These are phyloP conservation scores for Xylariaceae sp. DNA, from an alignment of 2,329 filamentous ascomycete species.

Conservation along the genomic window DNA sequence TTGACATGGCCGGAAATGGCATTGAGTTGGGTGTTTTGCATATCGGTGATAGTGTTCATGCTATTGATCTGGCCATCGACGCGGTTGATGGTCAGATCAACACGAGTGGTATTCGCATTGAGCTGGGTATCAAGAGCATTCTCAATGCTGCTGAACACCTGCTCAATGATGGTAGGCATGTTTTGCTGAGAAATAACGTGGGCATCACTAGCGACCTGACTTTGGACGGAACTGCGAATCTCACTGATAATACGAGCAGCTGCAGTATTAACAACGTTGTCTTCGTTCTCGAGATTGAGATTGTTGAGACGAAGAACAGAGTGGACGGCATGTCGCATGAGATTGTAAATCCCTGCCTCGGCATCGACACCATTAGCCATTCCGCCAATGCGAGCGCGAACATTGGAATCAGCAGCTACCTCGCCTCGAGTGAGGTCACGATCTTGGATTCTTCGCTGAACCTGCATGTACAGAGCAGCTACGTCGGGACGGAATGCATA, in stretches of 20 bases:
- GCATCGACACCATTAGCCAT: conserved; percentile 36
- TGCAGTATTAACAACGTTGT: conserved; percentile 23
- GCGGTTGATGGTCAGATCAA: conserved; percentile 7
- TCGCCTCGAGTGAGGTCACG: conserved; percentile 43
- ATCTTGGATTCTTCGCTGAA: conserved; percentile 45
- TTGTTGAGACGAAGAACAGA: conserved; percentile 47
- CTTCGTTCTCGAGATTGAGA: conserved; percentile 52
- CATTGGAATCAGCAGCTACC: conserved; percentile 30
- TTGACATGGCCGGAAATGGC: conserved; percentile 37
- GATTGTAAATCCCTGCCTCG: conserved; percentile 36
- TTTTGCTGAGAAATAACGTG: conserved; percentile 23
- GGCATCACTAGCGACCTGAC: conserved; percentile 47
- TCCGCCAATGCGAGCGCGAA: conserved; percentile 33
- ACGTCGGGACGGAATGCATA: conserved; percentile 28
- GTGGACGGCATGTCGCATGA: conserved; percentile 39
- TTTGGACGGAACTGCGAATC: conserved; percentile 37
- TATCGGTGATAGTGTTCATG: conserved; percentile 11
- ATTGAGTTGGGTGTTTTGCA: conserved; percentile 30
- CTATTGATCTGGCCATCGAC: background rate
- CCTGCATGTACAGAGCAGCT: conserved; percentile 40
- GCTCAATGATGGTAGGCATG: conserved; percentile 34
- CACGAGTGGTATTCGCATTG: background rate
- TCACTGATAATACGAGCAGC: conserved; percentile 28
- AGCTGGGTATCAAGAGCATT: conserved; percentile 26
- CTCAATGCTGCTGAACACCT: conserved; percentile 36